phyloP scores from a whole-genome alignment of 2,329 filamentous ascomycete species.

The Volutella citrinella region DNA sequence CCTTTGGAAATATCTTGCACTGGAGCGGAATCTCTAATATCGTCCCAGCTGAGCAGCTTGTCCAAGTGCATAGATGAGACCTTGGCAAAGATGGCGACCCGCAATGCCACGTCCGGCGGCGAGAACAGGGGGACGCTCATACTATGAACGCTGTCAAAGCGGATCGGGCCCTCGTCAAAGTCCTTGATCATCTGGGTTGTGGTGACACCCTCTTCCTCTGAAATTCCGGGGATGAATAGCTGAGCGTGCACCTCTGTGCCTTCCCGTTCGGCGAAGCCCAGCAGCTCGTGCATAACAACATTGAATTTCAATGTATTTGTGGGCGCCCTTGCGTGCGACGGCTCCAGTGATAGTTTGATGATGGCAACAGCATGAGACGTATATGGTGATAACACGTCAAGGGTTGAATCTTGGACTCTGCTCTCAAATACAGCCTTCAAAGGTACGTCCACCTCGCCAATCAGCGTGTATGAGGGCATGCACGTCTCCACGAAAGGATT shows the following conservation, averaged over 20 bases:
- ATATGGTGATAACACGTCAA: slow-evolving; percentile 90
- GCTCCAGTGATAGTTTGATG: slow-evolving; percentile 85
- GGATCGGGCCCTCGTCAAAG: slow-evolving; percentile 88
- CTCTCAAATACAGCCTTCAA: slow-evolving; percentile 91
- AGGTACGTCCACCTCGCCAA: slow-evolving; percentile 91
- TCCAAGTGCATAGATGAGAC: slow-evolving; percentile 93
- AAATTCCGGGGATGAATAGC: slow-evolving; percentile 89
- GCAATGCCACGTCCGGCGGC: slow-evolving; percentile 69
- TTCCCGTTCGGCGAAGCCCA: slow-evolving; percentile 93
- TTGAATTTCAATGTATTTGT: slow-evolving; percentile 96
- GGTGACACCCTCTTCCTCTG: slow-evolving; percentile 86
- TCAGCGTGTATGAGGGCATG: slow-evolving; percentile 86
- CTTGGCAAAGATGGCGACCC: slow-evolving; percentile 87
- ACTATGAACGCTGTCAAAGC: slow-evolving; percentile 96
- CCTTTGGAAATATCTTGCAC: slow-evolving; percentile 54
- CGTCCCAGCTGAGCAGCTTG: slow-evolving; percentile 97
- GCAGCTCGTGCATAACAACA: slow-evolving; percentile 94
- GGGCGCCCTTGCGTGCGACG: slow-evolving; percentile 87
- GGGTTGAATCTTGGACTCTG: slow-evolving; percentile 86
- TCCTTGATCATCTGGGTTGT: slow-evolving; percentile 92
- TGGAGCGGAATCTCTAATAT: slow-evolving; percentile 80
- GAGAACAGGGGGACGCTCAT: slow-evolving; percentile 84
- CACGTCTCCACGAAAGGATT: slow-evolving; percentile 91
- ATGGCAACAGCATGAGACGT: slow-evolving; percentile 89
- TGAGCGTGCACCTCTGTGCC: slow-evolving; percentile 95